Evolutionary conservation across 1,284 basidiomycete genomes (phyloP).

Genomic region (Ganoderma leucocontextum): DNA sequence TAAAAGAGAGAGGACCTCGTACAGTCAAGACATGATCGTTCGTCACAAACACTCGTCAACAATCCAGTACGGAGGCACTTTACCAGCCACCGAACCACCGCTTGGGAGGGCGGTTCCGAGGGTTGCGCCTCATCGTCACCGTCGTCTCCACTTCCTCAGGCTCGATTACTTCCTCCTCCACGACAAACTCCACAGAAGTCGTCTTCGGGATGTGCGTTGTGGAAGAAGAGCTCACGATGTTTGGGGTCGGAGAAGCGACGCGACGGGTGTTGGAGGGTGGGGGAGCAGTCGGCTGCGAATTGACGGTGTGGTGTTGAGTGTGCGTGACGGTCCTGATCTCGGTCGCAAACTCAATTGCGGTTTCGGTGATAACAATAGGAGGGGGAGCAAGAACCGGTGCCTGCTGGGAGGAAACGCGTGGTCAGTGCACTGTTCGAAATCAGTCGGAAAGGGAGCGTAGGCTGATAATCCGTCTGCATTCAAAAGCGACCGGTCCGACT

Average conservation of each 20-base stretch:
- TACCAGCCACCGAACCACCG: constrained; percentile 37
- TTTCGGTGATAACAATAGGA: constrained; percentile 63
- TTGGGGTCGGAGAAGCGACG: constrained; percentile 76
- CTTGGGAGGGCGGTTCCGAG: constrained; percentile 33
- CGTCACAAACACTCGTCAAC: constrained; percentile 33
- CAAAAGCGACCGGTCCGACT: constrained; percentile 15
- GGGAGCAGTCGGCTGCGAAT: constrained; percentile 66
- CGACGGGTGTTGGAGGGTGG: constrained; percentile 81
- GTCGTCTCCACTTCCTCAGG: constrained; percentile 35
- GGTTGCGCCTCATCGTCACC: constrained; percentile 32
- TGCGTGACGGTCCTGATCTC: constrained; percentile 71
- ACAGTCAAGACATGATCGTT: constrained; percentile 35
- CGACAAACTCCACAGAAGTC: constrained; percentile 70
- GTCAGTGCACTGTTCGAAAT: constrained; percentile 49
- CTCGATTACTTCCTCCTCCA: constrained; percentile 57
- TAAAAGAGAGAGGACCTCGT: constrained; percentile 38
- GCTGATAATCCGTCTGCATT: constrained; percentile 52
- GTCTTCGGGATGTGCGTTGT: constrained; percentile 70
- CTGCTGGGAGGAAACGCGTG: constrained; percentile 38
- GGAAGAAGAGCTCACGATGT: constrained; percentile 60
- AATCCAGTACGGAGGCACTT: constrained; percentile 21
- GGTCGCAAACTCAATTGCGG: constrained; percentile 55
- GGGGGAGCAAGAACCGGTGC: constrained; percentile 53
- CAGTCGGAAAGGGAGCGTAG: constrained; percentile 44
- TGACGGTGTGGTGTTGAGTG: constrained; percentile 60